phyloP scores from a whole-genome alignment of 352 stramenopile species.

The Globisporangium carolinianum region DNA sequence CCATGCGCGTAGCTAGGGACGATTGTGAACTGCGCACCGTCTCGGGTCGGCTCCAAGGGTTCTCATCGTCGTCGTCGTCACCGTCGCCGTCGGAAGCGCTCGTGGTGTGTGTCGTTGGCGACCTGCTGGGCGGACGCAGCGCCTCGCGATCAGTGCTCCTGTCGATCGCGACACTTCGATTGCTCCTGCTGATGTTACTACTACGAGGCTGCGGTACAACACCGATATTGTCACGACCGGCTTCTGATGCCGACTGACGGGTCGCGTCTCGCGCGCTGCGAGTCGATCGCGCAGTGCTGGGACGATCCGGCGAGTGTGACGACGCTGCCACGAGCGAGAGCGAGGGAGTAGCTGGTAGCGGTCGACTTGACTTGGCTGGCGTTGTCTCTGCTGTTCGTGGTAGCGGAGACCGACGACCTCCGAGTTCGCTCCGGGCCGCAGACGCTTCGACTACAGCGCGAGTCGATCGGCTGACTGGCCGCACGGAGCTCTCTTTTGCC shows the following conservation, averaged over 20 bases:
- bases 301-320: neutral
- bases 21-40: neutral
- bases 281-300: neutral
- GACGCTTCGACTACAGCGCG: neutral
- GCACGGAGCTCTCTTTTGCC: conserved; percentile 1
- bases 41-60: too few species aligned
- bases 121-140: too few species aligned
- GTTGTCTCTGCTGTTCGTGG: too few species aligned
- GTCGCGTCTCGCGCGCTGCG: neutral
- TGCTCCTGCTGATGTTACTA: neutral
- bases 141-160: too few species aligned
- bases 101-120: too few species aligned
- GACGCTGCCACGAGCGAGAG: too few species aligned
- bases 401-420: too few species aligned
- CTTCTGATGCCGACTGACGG: neutral
- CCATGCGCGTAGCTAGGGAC: neutral
- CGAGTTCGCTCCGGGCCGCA: too few species aligned
- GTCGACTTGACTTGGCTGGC: neutral
- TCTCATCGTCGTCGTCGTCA: too few species aligned
- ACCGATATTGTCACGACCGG: neutral
- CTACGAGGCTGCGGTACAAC: neutral
- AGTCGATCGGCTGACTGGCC: conserved; percentile 1
- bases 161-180: too few species aligned
- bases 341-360: too few species aligned
- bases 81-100: too few species aligned